Conservation (phyloP, 139 green algal genomes). For the Chlamydomonas sp. region DNA sequence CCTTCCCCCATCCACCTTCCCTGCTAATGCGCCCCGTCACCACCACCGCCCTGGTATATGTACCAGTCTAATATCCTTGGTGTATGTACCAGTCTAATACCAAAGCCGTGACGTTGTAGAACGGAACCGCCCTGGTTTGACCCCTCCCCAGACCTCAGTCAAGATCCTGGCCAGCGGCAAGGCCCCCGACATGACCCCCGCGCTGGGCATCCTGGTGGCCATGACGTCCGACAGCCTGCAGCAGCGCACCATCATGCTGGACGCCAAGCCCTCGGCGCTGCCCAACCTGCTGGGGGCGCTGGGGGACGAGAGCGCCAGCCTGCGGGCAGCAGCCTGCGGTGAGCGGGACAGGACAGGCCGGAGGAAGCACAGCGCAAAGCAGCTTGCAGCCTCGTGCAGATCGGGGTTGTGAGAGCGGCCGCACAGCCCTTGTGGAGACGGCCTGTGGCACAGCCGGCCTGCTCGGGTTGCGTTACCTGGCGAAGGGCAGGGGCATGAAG, state of each 20-base stretch:
- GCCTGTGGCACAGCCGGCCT: too few relatives aligned
- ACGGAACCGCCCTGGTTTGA: background rate
- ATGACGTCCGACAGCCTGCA: constrained; percentile 32
- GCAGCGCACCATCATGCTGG: constrained; percentile 46
- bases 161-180: constrained; percentile 45
- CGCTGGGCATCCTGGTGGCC: constrained; percentile 45
- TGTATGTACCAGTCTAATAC: too few relatives aligned
- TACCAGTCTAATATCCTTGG: too few relatives aligned
- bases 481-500: too few relatives aligned
- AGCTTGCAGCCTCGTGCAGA: too few relatives aligned
- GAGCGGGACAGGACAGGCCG: background rate
- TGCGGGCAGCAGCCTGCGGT: constrained; percentile 44
- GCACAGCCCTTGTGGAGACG: too few relatives aligned
- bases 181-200: constrained; percentile 47
- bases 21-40: too few relatives aligned
- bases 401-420: too few relatives aligned
- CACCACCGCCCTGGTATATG: too few relatives aligned
- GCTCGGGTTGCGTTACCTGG: too few relatives aligned
- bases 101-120: too few relatives aligned
- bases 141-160: constrained; percentile 28
- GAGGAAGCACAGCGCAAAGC: too few relatives aligned
- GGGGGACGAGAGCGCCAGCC: constrained; percentile 33
- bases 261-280: constrained; percentile 42
- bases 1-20: background rate
- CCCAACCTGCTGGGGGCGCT: constrained; percentile 39